phyloP scores from a whole-genome alignment of 1,284 basidiomycete genomes.

The Schizophyllum amplum region DNA sequence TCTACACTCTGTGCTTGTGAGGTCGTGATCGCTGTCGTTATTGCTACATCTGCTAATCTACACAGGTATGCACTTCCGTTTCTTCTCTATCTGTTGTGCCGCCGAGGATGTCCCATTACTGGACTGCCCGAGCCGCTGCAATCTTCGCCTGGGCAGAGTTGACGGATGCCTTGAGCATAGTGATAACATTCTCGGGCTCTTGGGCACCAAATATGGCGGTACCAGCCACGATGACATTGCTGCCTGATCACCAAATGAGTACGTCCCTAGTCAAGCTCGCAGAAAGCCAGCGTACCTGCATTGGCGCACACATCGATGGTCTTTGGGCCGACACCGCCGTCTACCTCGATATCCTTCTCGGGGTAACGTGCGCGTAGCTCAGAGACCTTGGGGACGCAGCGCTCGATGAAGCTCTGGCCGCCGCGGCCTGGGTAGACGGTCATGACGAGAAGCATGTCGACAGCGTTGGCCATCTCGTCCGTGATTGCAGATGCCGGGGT shows the following conservation, averaged over 20 bases:
- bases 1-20: background rate
- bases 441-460: conserved; percentile 96
- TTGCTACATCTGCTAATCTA: background rate
- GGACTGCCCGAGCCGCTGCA: conserved; percentile 12
- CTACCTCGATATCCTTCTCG: conserved; percentile 92
- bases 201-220: conserved; percentile 89
- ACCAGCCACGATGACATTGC: conserved; percentile 97
- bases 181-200: conserved; percentile 75
- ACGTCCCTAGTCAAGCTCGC: background rate
- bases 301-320: conserved; percentile 87
- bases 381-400: conserved; percentile 89
- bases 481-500: conserved; percentile 83
- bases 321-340: conserved; percentile 91
- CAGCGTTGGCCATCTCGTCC: conserved; percentile 69
- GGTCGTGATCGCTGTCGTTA: background rate
- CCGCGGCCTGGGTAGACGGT: conserved; percentile 93
- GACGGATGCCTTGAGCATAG: conserved; percentile 64
- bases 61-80: background rate
- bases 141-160: conserved; percentile 56
- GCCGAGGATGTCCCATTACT: background rate
- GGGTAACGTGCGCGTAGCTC: conserved; percentile 90
- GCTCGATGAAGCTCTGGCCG: conserved; percentile 94
- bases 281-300: conserved; percentile 54
- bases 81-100: background rate
- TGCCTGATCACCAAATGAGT: conserved; percentile 43